Evolutionary conservation across 2,329 filamentous ascomycete species (phyloP).

Genomic region (Trichoderma sp.): DNA sequence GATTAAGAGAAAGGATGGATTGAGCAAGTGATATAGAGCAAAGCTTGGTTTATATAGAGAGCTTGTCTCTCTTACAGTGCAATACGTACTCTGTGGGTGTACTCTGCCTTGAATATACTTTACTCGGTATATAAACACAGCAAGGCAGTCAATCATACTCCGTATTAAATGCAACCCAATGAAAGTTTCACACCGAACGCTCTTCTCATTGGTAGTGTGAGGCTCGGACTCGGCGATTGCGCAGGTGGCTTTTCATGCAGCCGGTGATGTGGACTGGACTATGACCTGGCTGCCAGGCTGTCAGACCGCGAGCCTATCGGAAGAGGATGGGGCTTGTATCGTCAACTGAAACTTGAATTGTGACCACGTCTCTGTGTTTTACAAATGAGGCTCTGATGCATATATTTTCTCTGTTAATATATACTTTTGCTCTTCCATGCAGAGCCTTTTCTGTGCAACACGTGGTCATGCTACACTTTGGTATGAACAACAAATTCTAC

Average conservation of each 20-base stretch:
- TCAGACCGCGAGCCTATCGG: background rate
- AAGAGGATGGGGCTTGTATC: background rate
- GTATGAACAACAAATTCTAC: background rate
- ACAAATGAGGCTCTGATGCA: background rate
- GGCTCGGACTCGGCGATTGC: background rate
- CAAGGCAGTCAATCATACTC: background rate
- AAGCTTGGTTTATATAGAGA: background rate
- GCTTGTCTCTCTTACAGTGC: background rate
- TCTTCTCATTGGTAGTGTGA: background rate
- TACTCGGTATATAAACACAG: background rate
- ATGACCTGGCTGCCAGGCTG: background rate
- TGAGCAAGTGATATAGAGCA: background rate
- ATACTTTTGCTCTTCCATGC: background rate
- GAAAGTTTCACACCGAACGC: background rate
- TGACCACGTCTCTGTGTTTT: background rate
- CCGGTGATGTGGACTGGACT: background rate
- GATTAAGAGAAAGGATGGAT: background rate
- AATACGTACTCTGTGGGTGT: background rate
- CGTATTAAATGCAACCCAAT: background rate
- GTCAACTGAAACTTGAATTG: background rate
- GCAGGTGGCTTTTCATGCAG: background rate
- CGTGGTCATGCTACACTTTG: background rate
- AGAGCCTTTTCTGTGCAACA: background rate
- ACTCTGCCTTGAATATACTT: background rate
- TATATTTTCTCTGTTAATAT: background rate